A percentile compares a stretch with the other conserved stretches of the same genome.
Evolutionary conservation across 1,139 yeast genomes (phyloP).

Genomic region (Protomyces pachydermus): DNA sequence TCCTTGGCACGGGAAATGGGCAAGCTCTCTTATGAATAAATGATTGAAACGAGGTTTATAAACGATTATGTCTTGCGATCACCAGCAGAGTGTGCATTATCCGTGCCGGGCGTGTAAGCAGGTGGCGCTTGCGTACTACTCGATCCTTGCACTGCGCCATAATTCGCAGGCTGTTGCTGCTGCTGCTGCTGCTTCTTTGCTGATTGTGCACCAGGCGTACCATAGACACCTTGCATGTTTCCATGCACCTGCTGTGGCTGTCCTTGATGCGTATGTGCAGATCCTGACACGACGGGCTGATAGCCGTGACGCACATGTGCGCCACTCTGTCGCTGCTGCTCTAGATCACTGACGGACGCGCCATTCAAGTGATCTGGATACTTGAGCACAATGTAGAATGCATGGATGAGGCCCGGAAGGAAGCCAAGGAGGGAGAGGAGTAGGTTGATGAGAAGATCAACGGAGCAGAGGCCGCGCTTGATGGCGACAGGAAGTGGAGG

Average conservation of each 20-base stretch:
- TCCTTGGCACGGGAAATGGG: background rate
- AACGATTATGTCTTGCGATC: background rate
- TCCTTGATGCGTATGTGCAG: background rate
- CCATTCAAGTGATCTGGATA: constrained; percentile 38
- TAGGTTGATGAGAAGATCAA: constrained; percentile 69
- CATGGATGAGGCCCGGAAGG: constrained; percentile 61
- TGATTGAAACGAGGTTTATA: background rate
- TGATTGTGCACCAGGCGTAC: background rate
- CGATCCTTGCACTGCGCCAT: constrained; percentile 9
- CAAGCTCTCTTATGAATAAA: background rate
- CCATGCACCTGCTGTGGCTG: background rate
- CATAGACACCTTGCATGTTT: constrained; percentile 20
- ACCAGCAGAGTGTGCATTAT: background rate
- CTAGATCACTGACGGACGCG: constrained; percentile 5
- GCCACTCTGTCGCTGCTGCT: background rate
- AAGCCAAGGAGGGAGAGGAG: constrained; percentile 71
- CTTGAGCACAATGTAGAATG: constrained; percentile 46
- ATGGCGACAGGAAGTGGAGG: constrained; percentile 81
- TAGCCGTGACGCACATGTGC: background rate
- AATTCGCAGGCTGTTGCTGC: constrained; percentile 5
- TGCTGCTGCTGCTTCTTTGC: constrained; percentile 1
- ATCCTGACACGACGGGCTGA: constrained; percentile 9
- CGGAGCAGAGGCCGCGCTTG: constrained; percentile 67
- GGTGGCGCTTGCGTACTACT: constrained; percentile 7
- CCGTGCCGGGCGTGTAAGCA: background rate